Evolutionary conservation across 208 protist species (phyloP).

Genomic region (Entamoeba dispar): DNA sequence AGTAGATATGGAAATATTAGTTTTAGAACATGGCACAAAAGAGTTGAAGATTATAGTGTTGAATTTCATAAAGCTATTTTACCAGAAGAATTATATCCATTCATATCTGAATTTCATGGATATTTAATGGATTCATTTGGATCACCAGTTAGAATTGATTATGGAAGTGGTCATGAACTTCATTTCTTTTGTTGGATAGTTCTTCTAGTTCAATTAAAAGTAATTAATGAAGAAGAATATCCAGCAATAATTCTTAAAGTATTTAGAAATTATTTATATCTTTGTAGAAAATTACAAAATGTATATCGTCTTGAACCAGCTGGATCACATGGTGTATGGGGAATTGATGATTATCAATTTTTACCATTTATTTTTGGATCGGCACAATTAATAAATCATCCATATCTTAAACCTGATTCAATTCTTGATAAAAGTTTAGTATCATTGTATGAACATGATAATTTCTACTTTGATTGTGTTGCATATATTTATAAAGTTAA

Average conservation of each 20-base stretch:
- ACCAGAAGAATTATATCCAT: not conserved
- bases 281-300: constrained; percentile 56
- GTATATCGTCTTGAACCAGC: constrained; percentile 56
- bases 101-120: not conserved
- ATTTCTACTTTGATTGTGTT: not conserved
- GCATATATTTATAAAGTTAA: not conserved
- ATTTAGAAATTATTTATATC: constrained; percentile 61
- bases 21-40: not conserved
- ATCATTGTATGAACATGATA: not conserved
- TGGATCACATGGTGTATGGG: constrained; percentile 86
- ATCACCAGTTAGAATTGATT: constrained; percentile 79
- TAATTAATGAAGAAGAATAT: constrained; percentile 39
- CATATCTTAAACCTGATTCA: not conserved
- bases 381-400: constrained; percentile 45
- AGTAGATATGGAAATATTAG: not conserved
- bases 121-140: constrained; percentile 34
- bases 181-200: constrained; percentile 72
- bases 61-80: not conserved
- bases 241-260: constrained; percentile 53
- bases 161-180: constrained; percentile 91
- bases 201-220: constrained; percentile 47
- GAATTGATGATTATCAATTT: constrained; percentile 92
- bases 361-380: constrained; percentile 81
- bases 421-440: not conserved
- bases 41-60: not conserved